Evolutionary conservation across 495 filamentous ascomycete genomes (phyloP).

Genomic region (Aspergillus conjunctus): DNA sequence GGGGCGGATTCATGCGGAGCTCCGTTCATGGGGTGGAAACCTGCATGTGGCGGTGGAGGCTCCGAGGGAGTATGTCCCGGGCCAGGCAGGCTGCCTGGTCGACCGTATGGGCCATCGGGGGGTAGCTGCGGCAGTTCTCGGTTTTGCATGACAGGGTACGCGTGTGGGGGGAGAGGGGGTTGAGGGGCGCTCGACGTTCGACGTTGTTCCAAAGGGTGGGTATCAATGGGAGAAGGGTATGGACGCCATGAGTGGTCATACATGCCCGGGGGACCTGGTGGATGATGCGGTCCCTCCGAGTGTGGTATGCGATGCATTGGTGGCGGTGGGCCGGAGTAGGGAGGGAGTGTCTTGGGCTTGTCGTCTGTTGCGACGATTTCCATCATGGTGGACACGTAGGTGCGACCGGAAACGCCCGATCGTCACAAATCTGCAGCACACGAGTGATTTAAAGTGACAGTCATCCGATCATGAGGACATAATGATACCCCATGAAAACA

Average conservation of each 20-base stretch:
- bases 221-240: conserved; percentile 38
- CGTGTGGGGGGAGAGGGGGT: conserved; percentile 33
- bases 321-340: conserved; percentile 23
- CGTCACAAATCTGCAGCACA: conserved; percentile 25
- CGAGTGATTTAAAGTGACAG: conserved; percentile 20
- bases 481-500: conserved; percentile 14
- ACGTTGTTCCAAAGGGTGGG: conserved; percentile 36
- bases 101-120: conserved; percentile 40
- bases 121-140: conserved; percentile 48
- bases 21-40: conserved; percentile 42
- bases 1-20: conserved; percentile 38
- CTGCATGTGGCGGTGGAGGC: conserved; percentile 30
- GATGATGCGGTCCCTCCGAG: conserved; percentile 33
- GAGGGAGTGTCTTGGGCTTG: conserved; percentile 21
- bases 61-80: conserved; percentile 34
- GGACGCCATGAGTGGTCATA: conserved; percentile 43
- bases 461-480: conserved; percentile 33
- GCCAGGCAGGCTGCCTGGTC: conserved; percentile 38
- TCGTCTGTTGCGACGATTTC: conserved; percentile 30
- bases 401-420: conserved; percentile 17
- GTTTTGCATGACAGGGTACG: conserved; percentile 36
- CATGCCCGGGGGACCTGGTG: conserved; percentile 30
- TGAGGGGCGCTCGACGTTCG: conserved; percentile 37
- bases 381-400: conserved; percentile 22
- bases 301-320: conserved; percentile 42